Conservation (phyloP, 116 monocot genomes). For the Papilionanthe hybrid region DNA sequence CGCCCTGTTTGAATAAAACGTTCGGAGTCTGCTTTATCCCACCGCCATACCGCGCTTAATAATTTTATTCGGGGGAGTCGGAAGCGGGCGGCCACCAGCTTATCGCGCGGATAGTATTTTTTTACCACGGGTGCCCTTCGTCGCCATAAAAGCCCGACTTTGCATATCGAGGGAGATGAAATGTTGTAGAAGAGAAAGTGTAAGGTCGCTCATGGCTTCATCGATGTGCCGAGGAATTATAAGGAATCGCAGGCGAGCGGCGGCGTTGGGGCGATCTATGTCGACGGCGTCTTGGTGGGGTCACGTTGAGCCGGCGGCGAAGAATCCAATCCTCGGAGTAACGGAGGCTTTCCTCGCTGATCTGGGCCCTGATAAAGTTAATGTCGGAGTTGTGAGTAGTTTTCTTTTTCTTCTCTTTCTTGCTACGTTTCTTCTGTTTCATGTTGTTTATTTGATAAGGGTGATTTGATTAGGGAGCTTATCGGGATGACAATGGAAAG, state of each 20-base stretch:
- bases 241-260: not conserved
- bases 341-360: conserved; percentile 98
- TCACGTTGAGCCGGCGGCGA: conserved; percentile 78
- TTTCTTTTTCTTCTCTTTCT: not conserved
- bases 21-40: no score
- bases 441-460: not conserved
- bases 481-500: conserved; percentile 92
- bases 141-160: no score
- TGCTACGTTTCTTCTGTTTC: not conserved
- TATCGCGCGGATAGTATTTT: no score
- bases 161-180: no score
- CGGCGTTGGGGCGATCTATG: conserved; percentile 28
- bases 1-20: no score
- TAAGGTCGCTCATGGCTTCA: conserved; percentile 12
- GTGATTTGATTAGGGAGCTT: conserved; percentile 65
- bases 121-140: no score
- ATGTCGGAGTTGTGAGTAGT: conserved; percentile 86
- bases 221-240: conserved; percentile 10
- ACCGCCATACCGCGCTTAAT: no score
- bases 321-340: conserved; percentile 95
- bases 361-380: conserved; percentile 77
- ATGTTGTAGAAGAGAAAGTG: no score
- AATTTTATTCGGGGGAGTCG: no score
- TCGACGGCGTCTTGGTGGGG: conserved; percentile 54
- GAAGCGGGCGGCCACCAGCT: no score